Evolutionary conservation across 305 asterid species (phyloP).

Genomic region (Nicotiana rustica): DNA sequence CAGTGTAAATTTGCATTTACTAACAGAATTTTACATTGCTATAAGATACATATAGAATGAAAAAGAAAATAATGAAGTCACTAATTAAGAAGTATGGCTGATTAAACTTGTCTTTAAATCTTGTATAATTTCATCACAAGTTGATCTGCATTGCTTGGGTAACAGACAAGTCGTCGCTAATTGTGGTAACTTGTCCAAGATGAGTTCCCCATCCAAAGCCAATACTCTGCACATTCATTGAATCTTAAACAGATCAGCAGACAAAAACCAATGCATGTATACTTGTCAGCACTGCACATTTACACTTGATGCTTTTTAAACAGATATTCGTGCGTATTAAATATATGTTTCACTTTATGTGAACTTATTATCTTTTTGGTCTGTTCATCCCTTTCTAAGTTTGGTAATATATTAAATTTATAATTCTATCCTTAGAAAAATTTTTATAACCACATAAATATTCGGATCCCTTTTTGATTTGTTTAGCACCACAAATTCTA

Average conservation of each 20-base stretch:
- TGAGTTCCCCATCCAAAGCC: slow-evolving; percentile 21
- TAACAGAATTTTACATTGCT: not conserved
- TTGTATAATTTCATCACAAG: slow-evolving; percentile 30
- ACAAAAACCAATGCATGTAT: not conserved
- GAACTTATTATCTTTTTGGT: too few relatives aligned
- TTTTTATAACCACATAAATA: too few relatives aligned
- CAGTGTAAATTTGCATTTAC: not conserved
- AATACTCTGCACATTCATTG: slow-evolving; percentile 24
- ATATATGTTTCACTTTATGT: too few relatives aligned
- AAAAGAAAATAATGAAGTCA: too few relatives aligned
- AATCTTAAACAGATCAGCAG: not conserved
- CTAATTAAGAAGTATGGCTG: not conserved
- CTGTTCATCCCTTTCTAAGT: too few relatives aligned
- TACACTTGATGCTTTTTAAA: too few relatives aligned
- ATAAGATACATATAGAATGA: not conserved
- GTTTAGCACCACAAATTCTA: too few relatives aligned
- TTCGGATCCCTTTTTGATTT: too few relatives aligned
- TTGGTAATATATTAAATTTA: too few relatives aligned
- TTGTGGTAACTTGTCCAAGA: slow-evolving; percentile 24
- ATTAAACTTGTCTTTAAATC: not conserved
- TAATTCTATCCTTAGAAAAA: too few relatives aligned
- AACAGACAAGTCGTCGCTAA: slow-evolving; percentile 20
- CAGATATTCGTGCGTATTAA: too few relatives aligned
- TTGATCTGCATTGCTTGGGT: slow-evolving; percentile 20
- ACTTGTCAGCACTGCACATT: not conserved